phyloP scores from a whole-genome alignment of 148 eudicot genomes.

The Silene conica region DNA sequence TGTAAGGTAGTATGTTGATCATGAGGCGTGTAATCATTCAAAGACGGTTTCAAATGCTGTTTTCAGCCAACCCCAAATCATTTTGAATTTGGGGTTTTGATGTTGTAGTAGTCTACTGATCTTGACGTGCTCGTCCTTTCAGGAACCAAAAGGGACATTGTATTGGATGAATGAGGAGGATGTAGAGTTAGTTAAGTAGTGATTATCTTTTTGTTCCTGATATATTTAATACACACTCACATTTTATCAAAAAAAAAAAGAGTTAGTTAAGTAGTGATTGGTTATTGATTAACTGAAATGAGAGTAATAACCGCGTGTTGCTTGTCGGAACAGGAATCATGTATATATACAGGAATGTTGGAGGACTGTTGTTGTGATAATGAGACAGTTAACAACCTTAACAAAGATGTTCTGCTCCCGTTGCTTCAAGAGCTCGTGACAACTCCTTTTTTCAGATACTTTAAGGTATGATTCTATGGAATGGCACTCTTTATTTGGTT shows the following conservation, averaged over 20 bases:
- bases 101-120: too few species aligned
- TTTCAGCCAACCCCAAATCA: too few species aligned
- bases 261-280: background rate
- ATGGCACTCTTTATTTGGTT: background rate
- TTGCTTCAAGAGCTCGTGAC: slow-evolving; percentile 85
- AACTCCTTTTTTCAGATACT: slow-evolving; percentile 90
- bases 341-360: slow-evolving; percentile 78
- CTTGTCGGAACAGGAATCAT: slow-evolving; percentile 46
- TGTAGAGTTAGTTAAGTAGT: too few species aligned
- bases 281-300: background rate
- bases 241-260: too few species aligned
- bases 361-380: slow-evolving; percentile 98
- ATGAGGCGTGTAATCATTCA: too few species aligned
- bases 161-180: background rate
- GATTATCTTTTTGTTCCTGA: too few species aligned
- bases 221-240: too few species aligned
- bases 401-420: slow-evolving; percentile 74
- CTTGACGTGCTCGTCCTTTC: too few species aligned
- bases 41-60: too few species aligned
- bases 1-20: too few species aligned
- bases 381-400: slow-evolving; percentile 74
- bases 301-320: background rate
- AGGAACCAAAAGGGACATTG: background rate
- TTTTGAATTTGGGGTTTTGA: too few species aligned
- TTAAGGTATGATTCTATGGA: slow-evolving; percentile 55